Base-by-base conservation (phyloP, 306 rosid species). In the Argentina anserina region DNA sequence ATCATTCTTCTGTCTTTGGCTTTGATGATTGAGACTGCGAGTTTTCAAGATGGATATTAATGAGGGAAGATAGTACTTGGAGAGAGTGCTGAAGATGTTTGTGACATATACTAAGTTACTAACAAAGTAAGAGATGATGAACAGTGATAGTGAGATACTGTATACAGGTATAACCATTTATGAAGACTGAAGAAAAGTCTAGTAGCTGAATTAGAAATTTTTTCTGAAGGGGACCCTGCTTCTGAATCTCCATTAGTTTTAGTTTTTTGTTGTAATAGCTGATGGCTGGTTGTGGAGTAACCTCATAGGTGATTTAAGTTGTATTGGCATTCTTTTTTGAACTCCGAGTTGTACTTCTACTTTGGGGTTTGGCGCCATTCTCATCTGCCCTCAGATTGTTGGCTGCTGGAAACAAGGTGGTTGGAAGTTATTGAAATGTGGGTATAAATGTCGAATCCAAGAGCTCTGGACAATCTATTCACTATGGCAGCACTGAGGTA, bases 1-100 rank as follows among this genome's bases (percentile, higher is more conserved):
- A 75, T 80, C 82, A 79, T 83, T 86, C 80, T 83, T 87, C 76
- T 78, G 66, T 61, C 63, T 10, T 56, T 67, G 67, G 75, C 69
- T 58, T 80, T 67, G n/a, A 49, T 67, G 37, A 43, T 78, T 72
- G 52, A 37, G 77, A 71, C 80, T 45, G 86, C 73, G 74, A 77
- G 70, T 67, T 81, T 77, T 71, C 72, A 9, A 39, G 59, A 59
- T 79, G 78, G 20, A 75, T 28, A 49, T 61, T 75, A 79, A 23
- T 78, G 81, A 74, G 73, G 72, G 70, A 72, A 72, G 67, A 52
- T 47, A 13, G 46, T 40, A 70, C 76, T 47, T 45, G 71, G 74
- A 75, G 82, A 68, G 74, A 75, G 75, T 65, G 69, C 78, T 65
- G 67, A 67, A 75, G 88, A 80, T 64, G 71, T 76, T 50, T 83